phyloP scores from a whole-genome alignment of 345 rosid species.

The Excoecaria agallocha region DNA sequence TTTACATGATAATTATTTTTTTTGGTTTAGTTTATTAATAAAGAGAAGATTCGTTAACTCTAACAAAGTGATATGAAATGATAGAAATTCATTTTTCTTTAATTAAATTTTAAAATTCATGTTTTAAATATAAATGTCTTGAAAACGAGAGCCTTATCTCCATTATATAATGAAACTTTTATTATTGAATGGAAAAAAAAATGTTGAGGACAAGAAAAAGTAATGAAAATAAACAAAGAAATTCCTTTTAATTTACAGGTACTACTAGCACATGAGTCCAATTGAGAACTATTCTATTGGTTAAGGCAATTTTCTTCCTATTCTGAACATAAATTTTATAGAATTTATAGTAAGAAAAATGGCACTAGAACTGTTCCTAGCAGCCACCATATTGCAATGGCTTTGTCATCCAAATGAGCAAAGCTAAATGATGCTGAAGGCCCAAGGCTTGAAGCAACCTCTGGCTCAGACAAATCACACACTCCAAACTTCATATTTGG shows the following conservation, averaged over 20 bases:
- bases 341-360: constrained; percentile 14
- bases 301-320: neutral
- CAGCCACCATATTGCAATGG: constrained; percentile 18
- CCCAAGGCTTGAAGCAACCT: constrained; percentile 17
- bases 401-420: constrained; percentile 21
- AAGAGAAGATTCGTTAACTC: too few species aligned
- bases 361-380: constrained; percentile 16
- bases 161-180: too few species aligned
- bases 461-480: constrained; percentile 34
- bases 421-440: constrained; percentile 27
- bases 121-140: too few species aligned
- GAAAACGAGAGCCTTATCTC: too few species aligned
- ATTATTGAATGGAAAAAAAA: too few species aligned
- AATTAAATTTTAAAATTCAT: too few species aligned
- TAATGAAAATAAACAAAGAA: too few species aligned
- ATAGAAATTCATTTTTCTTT: too few species aligned
- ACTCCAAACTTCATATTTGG: constrained; percentile 47
- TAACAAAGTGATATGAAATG: too few species aligned
- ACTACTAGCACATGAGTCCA: constrained; percentile 4
- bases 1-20: too few species aligned
- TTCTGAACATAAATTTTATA: neutral
- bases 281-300: neutral
- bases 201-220: too few species aligned
- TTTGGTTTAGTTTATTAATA: too few species aligned
- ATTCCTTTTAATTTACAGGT: neutral